Evolutionary conservation across 2,329 filamentous ascomycete species (phyloP).

Genomic region (Claviceps cyperi): DNA sequence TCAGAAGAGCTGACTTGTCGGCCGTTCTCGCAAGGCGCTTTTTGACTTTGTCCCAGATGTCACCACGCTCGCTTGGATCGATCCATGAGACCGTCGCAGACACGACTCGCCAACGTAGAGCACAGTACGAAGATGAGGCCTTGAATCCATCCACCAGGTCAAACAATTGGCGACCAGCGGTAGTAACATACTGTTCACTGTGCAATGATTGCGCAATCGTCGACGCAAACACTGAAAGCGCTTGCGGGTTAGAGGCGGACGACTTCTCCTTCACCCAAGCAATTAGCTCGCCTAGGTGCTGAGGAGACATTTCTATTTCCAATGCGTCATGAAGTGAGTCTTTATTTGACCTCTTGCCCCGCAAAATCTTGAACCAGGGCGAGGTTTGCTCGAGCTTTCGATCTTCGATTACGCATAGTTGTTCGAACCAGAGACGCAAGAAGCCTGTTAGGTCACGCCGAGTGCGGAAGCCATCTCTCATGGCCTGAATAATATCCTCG

Average conservation of each 20-base stretch:
- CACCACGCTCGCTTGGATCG: conserved; percentile 13
- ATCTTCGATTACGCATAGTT: conserved; percentile 23
- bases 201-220: conserved; percentile 27
- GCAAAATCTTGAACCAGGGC: conserved; percentile 20
- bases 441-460: conserved; percentile 31
- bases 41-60: conserved; percentile 21
- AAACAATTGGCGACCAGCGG: conserved; percentile 24
- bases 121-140: conserved; percentile 16
- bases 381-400: conserved; percentile 13
- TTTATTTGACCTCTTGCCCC: conserved; percentile 6
- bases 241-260: conserved; percentile 16
- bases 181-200: conserved; percentile 28
- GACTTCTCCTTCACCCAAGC: conserved; percentile 26
- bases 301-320: conserved; percentile 28
- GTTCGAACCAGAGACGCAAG: conserved; percentile 30
- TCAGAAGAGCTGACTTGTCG: conserved; percentile 17
- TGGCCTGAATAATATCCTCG: conserved; percentile 24
- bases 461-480: conserved; percentile 29
- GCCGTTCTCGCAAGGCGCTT: conserved; percentile 19
- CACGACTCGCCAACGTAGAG: conserved; percentile 27
- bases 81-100: conserved; percentile 23
- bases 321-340: conserved; percentile 15
- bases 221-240: conserved; percentile 28
- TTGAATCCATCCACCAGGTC: conserved; percentile 18
- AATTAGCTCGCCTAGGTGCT: conserved; percentile 29